phyloP scores from a whole-genome alignment of 73 alveolate genomes.

The Stentor coeruleus region DNA sequence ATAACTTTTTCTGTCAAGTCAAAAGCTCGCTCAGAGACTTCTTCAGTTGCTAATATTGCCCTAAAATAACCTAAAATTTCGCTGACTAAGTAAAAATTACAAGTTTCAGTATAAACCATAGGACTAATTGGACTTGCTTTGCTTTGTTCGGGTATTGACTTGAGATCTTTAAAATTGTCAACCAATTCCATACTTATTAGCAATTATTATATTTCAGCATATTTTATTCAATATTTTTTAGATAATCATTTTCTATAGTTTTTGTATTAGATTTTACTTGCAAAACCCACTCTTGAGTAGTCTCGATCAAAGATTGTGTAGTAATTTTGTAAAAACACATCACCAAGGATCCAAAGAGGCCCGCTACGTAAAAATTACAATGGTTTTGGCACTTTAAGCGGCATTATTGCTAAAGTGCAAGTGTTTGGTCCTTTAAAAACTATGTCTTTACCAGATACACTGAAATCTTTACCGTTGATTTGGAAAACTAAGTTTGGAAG shows the following conservation, averaged over 20 bases:
- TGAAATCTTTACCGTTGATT: constrained; percentile 49
- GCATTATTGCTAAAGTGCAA: constrained; percentile 51
- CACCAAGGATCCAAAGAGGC: constrained; percentile 80
- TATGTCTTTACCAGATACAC: constrained; percentile 39
- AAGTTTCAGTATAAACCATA: too few species aligned
- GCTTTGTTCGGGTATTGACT: too few species aligned
- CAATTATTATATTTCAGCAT: too few species aligned
- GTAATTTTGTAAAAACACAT: constrained; percentile 71
- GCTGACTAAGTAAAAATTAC: too few species aligned
- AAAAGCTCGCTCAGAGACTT: constrained; percentile 57
- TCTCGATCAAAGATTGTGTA: constrained; percentile 89
- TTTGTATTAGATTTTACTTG: too few species aligned
- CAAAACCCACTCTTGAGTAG: constrained; percentile 81
- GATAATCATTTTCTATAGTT: too few species aligned
- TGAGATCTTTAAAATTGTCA: too few species aligned
- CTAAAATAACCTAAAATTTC: too few species aligned
- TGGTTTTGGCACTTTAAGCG: constrained; percentile 46
- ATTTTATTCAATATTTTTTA: too few species aligned
- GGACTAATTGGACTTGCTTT: too few species aligned
- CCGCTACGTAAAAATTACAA: constrained; percentile 34
- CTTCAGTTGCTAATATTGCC: constrained; percentile 44
- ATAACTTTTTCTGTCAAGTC: constrained; percentile 60
- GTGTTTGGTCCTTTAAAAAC: constrained; percentile 27
- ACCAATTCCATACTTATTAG: too few species aligned
- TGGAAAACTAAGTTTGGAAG: too few species aligned